Base-by-base conservation (phyloP, 148 eudicot genomes). In the Arbutus unedo region DNA sequence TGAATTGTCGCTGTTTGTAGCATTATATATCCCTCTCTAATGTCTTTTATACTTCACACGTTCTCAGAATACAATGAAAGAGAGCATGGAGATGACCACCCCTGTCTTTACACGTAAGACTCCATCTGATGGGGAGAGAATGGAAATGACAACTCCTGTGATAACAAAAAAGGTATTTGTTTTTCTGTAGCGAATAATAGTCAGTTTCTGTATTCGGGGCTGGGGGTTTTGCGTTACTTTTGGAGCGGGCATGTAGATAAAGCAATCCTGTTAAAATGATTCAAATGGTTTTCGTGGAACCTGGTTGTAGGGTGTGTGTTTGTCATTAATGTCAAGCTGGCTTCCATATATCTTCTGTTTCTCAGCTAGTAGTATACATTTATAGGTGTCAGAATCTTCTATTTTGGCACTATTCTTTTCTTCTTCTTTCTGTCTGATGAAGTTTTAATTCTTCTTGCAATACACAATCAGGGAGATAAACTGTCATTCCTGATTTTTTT, bases 131-230 rank as follows among this genome's bases (percentile, higher is more conserved):
- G 98, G 98, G 43, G 91, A 93, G 88, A 90, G 79, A 86, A 92
- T 96, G 98, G 96, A 93, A 81, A 96, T 96, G 99, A 94, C 99
- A 81, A 94, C 94, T 45, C 99, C 97, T 77, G 99, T 96, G 53
- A 88, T 93, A 76, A 94, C 98, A 25, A 90, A 79, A 62, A 92
- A 79, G 93, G 98, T 90, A 87, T 76, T 82, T 23, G 3, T 74
- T 77, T 50, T 41, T 23, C 31, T 3, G 21, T 44, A 48, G 55
- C 15, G 4, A 49, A 49, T 21, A 21, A 8, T 44, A 74, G 15
- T 19, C 13, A 51, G 41, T 23, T 11, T 18, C 49, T 1, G 14
- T 8, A n/a, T 9, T 49, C 11, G 57, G 78, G 38, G 38, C 6
- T 49, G 78, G 56, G 57, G 8, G 8, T 74, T 48, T 21, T 21